Percentiles rank a stretch among this genome's conserved stretches.
phyloP scores from a whole-genome alignment of 2,329 filamentous ascomycete species.

The Orbilia ellipsospora region DNA sequence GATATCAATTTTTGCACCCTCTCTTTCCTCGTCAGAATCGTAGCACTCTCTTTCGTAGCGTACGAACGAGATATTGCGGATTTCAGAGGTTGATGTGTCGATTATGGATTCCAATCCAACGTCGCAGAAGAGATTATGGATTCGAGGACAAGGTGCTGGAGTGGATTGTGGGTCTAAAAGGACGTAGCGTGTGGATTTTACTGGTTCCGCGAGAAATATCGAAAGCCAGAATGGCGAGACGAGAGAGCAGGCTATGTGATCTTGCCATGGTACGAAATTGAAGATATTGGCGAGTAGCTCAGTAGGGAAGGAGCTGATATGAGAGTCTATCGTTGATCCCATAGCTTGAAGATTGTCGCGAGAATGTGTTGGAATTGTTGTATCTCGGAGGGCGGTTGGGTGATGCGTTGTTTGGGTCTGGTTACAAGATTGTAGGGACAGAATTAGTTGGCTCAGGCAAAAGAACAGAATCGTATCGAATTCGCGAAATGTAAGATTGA shows the following conservation, averaged over 20 bases:
- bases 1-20: constrained; percentile 24
- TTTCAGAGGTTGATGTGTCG: neutral
- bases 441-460: too few relatives aligned
- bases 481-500: too few relatives aligned
- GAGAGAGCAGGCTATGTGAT: constrained; percentile 26
- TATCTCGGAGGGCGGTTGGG: neutral
- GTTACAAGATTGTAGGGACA: too few relatives aligned
- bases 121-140: constrained; percentile 40
- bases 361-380: constrained; percentile 36
- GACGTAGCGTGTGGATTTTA: constrained; percentile 26
- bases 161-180: neutral
- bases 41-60: constrained; percentile 17
- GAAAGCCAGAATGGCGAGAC: constrained; percentile 26
- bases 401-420: too few relatives aligned
- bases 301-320: constrained; percentile 10
- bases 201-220: constrained; percentile 19
- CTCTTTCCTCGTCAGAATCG: constrained; percentile 17
- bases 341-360: neutral
- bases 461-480: too few relatives aligned
- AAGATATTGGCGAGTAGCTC: constrained; percentile 36
- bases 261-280: constrained; percentile 44
- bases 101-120: constrained; percentile 37
- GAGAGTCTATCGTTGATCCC: neutral
- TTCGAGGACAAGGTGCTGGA: constrained; percentile 6
- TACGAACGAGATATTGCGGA: constrained; percentile 29